Evolutionary conservation across 208 protist genomes (phyloP).

Genomic region (Jaenimonas drosophilae): DNA sequence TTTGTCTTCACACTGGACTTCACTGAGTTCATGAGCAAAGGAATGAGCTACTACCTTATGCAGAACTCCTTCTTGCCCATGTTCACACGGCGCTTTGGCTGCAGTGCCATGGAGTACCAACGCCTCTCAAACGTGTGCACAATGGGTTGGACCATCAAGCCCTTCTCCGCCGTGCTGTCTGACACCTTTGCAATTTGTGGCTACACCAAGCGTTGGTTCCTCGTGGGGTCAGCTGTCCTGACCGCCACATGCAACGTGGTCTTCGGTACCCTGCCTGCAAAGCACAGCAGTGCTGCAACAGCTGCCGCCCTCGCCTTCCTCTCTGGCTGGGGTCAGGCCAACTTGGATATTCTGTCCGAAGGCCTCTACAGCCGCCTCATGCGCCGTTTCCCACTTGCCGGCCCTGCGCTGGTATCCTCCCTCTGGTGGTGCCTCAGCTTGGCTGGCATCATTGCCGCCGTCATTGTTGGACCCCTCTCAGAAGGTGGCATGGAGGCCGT

Average conservation of each 20-base stretch:
- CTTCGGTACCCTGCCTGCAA: conserved; percentile 22
- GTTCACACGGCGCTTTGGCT: conserved; percentile 8
- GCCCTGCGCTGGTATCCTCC: conserved; percentile 29
- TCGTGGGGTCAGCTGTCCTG: conserved; percentile 3
- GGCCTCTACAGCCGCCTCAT: conserved; percentile 46
- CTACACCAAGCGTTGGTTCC: conserved; percentile 19
- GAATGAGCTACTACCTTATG: conserved; percentile 11
- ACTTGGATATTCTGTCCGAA: conserved; percentile 42
- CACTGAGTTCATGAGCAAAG: conserved; percentile 12
- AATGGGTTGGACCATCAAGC: conserved; percentile 15
- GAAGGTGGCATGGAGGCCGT: conserved; percentile 13
- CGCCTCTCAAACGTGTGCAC: conserved; percentile 5
- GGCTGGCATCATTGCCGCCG: conserved; percentile 21
- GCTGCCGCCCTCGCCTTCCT: conserved; percentile 28
- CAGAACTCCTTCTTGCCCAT: conserved; percentile 6
- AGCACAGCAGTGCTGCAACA: conserved; percentile 8
- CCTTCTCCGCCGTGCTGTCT: conserved; percentile 10
- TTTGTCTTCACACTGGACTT: conserved; percentile 6
- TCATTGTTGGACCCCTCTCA: conserved; percentile 29
- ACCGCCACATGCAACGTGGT: conserved; percentile 6
- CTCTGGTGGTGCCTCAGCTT: conserved; percentile 26
- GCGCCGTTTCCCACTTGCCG: conserved; percentile 9
- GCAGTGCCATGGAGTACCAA: conserved; percentile 7
- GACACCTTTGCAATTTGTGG: conserved; percentile 14
- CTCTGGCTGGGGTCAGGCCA: conserved; percentile 16